Evolutionary conservation across 176 grass and related monocot genomes (phyloP), one percentile per base, ranked within the genome.

Genomic region (Eragrostis nindensis): DNA sequence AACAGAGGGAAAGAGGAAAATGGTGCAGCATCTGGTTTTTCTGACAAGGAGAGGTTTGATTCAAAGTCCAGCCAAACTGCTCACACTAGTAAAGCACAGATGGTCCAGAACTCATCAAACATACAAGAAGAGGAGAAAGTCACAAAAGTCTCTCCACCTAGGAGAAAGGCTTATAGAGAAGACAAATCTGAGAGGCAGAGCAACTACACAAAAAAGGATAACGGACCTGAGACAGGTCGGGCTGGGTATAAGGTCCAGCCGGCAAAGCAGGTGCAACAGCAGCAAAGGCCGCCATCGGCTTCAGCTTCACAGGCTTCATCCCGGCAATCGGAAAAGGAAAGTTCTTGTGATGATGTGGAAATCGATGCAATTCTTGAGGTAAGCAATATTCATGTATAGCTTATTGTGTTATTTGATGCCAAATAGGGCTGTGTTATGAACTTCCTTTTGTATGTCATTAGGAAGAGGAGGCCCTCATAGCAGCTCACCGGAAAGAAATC

Each of bases 381-480:
- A 87, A 79, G 59, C 30, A 66, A 86, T 59, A 83, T 55, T 57
- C 73, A n/a, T 41, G 55, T 17, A 39, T 65, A 76, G 1, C 26
- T 10, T 85, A 6, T 30, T 76, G 26, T 87, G 43, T 62, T 18
- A 75, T 78, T 77, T 55, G 29, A 59, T 79, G 8, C 12, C 42
- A 29, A 47, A 63, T 71, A 14, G 22, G 63, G 48, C 6, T 65
- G 61, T 87, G 56, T 60, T 61, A 2, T 55, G 26, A 73, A 43
- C 29, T 70, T 73, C 60, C 21, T 89, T 76, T 73, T 73, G 71
- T 78, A 73, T 88, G 61, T 83, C 32, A 36, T 36, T 62, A 99
- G 97, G 97, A 99, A 88, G 97, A 96, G 85, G 97, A 99, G 74
- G 93, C 91, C 73, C 84, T 99, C 36, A 99, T 99, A 76, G 97